These are phyloP conservation scores for Clonostachys rhizophaga DNA, from an alignment of 2,329 filamentous ascomycete species.

Conservation along the genomic window DNA sequence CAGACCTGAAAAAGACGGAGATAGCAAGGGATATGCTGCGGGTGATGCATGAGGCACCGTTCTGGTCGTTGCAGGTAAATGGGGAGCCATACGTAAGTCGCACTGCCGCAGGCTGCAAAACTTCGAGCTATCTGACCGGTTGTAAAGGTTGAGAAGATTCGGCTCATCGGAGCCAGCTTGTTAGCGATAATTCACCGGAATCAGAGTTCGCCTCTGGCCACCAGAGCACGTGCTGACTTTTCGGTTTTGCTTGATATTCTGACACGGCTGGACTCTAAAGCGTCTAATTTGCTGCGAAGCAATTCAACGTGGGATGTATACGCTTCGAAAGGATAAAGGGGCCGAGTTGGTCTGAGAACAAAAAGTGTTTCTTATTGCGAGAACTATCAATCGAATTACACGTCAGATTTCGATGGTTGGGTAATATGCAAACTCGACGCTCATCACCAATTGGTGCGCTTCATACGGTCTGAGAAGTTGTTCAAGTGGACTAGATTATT, in stretches of 20 bases:
- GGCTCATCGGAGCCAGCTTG: slow-evolving; percentile 28
- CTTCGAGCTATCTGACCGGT: neutral
- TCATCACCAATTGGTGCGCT: too few species aligned
- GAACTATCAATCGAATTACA: neutral
- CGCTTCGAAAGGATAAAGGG: neutral
- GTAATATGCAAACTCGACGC: too few species aligned
- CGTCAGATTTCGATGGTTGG: too few species aligned
- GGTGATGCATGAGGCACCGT: slow-evolving; percentile 31
- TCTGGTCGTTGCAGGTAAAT: slow-evolving; percentile 32
- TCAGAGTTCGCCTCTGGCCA: slow-evolving; percentile 24
- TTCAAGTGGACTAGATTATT: too few species aligned
- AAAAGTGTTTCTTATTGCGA: neutral
- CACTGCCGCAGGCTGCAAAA: neutral
- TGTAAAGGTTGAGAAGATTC: slow-evolving; percentile 30
- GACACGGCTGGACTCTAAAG: slow-evolving; percentile 33
- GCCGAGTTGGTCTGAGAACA: too few species aligned
- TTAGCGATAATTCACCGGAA: slow-evolving; percentile 31
- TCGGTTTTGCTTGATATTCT: slow-evolving; percentile 31
- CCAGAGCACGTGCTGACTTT: slow-evolving; percentile 30
- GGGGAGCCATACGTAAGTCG: slow-evolving; percentile 29
- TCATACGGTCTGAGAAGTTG: too few species aligned
- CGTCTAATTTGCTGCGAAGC: slow-evolving; percentile 30
- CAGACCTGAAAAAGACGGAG: slow-evolving; percentile 29
- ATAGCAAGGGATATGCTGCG: slow-evolving; percentile 35
- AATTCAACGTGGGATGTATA: slow-evolving; percentile 6